Evolutionary conservation across 352 stramenopile species (phyloP), one percentile per base, ranked within the genome.

Genomic region (Phytophthora citrophthora): DNA sequence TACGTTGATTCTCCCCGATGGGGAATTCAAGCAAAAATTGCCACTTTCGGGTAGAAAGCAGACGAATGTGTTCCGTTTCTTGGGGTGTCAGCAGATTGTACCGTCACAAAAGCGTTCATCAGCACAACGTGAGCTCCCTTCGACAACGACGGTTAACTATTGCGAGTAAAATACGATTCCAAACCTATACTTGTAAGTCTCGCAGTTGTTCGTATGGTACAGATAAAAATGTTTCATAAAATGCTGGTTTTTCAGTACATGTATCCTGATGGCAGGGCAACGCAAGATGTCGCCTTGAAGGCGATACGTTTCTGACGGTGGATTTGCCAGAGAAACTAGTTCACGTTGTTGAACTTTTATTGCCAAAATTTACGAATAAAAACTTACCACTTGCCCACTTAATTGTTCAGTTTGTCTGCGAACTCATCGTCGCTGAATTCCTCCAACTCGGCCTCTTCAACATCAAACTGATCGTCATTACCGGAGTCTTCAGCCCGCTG

Each of bases 21-120:
- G 60, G 67, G 64, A 76, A 40, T 66, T 73, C 54, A 72, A 63
- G 56, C 60, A 89, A 89, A 90, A 90, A 89, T 90, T 90, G 81
- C 81, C 65, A 59, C 64, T 85, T 83, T 51, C 51, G 39, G 50
- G 24, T 64, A 72, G 48, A 64, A 85, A 79, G 70, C 65, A 75
- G 78, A 85, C 75, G 12, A 54, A 18, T 83, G 81, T 90, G 81
- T 88, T 90, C 78, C 66, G 81, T 90, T 78, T 90, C 76, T 74
- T 88, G 74, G 80, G 80, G 78, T 88, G 81, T 88, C 78, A 90
- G 81, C 81, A 86, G 50, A 68, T 85, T 84, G 78, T 77, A 78
- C 81, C 81, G 72, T 90, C 81, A 90, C 81, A 76, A 68, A 12
- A 61, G 18, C 78, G 81, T 88, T 90, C 81, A 90, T 90, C 57